Percentiles rank a stretch among this genome's conserved stretches.
These are phyloP conservation scores for Malassezia cuniculi DNA, from an alignment of 1,284 basidiomycete species.

Conservation along the genomic window DNA sequence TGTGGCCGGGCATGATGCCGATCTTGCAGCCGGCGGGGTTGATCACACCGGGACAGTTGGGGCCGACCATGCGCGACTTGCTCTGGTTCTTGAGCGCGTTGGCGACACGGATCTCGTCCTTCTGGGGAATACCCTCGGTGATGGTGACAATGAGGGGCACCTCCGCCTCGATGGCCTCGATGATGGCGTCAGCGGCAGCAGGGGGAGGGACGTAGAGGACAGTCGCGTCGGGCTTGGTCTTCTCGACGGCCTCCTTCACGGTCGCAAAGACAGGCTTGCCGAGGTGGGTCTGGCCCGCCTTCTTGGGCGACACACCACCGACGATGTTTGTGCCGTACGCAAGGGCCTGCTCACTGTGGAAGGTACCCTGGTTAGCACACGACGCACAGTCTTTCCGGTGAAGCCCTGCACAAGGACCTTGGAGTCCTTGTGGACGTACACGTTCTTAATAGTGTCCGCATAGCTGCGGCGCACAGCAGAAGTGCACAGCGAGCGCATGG, in stretches of 20 bases:
- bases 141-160: slow-evolving; percentile 42
- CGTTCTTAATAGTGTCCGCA: slow-evolving; percentile 78
- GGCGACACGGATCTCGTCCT: slow-evolving; percentile 53
- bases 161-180: slow-evolving; percentile 44
- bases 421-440: slow-evolving; percentile 86
- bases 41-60: slow-evolving; percentile 97
- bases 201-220: slow-evolving; percentile 44
- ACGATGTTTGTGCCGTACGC: slow-evolving; percentile 94
- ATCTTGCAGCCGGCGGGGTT: slow-evolving; percentile 94
- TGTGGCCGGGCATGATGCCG: slow-evolving; percentile 97
- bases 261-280: slow-evolving; percentile 88
- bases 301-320: slow-evolving; percentile 92
- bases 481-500: slow-evolving; percentile 17
- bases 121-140: slow-evolving; percentile 45
- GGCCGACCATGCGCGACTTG: slow-evolving; percentile 68
- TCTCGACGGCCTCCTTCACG: slow-evolving; percentile 60
- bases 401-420: slow-evolving; percentile 44
- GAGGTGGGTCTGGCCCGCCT: slow-evolving; percentile 87
- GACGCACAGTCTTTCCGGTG: slow-evolving; percentile 66
- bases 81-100: slow-evolving; percentile 87
- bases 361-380: slow-evolving; percentile 55
- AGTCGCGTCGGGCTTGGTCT: slow-evolving; percentile 39
- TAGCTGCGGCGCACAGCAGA: slow-evolving; percentile 49
- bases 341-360: slow-evolving; percentile 87
- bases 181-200: slow-evolving; percentile 42